Evolutionary conservation across 2,329 filamentous ascomycete species (phyloP).

Genomic region (Rhinocladiella similis): DNA sequence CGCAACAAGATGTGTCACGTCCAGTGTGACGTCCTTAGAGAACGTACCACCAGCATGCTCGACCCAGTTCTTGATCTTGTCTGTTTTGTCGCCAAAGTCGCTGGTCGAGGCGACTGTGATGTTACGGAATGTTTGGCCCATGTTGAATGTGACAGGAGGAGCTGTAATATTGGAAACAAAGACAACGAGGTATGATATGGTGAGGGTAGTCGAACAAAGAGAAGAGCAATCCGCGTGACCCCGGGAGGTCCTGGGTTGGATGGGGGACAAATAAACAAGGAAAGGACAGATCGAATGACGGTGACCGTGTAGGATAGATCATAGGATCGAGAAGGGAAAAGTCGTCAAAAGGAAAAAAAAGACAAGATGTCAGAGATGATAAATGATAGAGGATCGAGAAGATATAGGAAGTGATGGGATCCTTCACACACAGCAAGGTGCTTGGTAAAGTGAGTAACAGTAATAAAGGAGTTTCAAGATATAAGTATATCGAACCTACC

Average conservation of each 20-base stretch:
- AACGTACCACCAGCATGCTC: conserved; percentile 62
- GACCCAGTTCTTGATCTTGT: conserved; percentile 68
- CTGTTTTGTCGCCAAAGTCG: conserved; percentile 53
- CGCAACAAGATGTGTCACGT: conserved; percentile 73
- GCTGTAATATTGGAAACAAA: neutral
- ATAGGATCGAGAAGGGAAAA: no score
- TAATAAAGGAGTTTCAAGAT: no score
- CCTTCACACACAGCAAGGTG: no score
- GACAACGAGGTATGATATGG: neutral
- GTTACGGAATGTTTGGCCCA: conserved; percentile 45
- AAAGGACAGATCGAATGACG: no score
- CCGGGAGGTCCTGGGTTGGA: no score
- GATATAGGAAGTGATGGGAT: no score
- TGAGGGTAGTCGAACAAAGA: neutral
- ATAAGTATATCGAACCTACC: neutral
- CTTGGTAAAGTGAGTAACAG: no score
- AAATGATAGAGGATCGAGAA: no score
- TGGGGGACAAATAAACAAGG: no score
- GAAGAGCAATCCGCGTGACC: neutral
- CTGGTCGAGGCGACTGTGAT: conserved; percentile 60
- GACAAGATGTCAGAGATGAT: no score
- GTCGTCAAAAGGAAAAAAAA: no score
- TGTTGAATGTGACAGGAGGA: conserved; percentile 3
- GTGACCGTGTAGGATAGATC: no score
- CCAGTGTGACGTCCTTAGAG: conserved; percentile 49